Percentiles rank a stretch among this genome's conserved stretches.
These are phyloP conservation scores for Cytidiella melzeri DNA, from an alignment of 768 basidiomycete species.

Conservation along the genomic window DNA sequence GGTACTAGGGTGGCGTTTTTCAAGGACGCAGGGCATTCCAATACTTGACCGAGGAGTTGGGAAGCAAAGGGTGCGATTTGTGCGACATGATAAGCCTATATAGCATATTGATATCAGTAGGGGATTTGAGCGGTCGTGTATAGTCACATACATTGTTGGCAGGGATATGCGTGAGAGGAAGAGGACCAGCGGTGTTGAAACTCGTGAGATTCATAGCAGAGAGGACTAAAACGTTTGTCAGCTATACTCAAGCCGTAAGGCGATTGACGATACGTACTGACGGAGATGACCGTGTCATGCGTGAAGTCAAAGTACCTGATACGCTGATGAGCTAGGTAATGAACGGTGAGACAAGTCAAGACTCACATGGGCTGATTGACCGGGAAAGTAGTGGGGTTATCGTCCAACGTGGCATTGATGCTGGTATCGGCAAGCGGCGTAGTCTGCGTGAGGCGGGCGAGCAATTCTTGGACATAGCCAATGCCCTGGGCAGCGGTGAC, in stretches of 20 bases:
- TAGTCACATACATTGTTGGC: slow-evolving; percentile 50
- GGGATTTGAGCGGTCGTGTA: too few relatives aligned
- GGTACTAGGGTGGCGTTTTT: slow-evolving; percentile 23
- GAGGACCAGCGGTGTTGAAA: slow-evolving; percentile 65
- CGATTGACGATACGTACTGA: slow-evolving; percentile 40
- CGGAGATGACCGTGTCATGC: slow-evolving; percentile 82
- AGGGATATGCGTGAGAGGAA: slow-evolving; percentile 69
- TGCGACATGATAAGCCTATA: slow-evolving; percentile 43
- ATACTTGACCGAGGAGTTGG: slow-evolving; percentile 17
- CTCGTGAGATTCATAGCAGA: slow-evolving; percentile 79
- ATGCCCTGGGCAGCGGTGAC: slow-evolving; percentile 69
- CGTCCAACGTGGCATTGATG: slow-evolving; percentile 77
- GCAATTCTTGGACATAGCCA: slow-evolving; percentile 76
- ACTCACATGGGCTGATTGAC: slow-evolving; percentile 59
- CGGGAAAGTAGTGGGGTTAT: slow-evolving; percentile 62
- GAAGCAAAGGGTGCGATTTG: slow-evolving; percentile 1
- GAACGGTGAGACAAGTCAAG: slow-evolving; percentile 80
- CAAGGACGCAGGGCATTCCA: slow-evolving; percentile 15
- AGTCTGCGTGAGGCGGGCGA: slow-evolving; percentile 75
- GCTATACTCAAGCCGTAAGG: slow-evolving; percentile 83
- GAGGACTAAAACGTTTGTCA: slow-evolving; percentile 47
- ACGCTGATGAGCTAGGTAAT: slow-evolving; percentile 78
- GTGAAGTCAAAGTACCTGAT: slow-evolving; percentile 82
- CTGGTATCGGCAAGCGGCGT: slow-evolving; percentile 68
- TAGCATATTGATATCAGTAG: slow-evolving; percentile 16